Percentiles rank a stretch among this genome's conserved stretches.
Evolutionary conservation across 371 early-diverging fungal genomes (phyloP).

Genomic region (Funneliformis caledonium): DNA sequence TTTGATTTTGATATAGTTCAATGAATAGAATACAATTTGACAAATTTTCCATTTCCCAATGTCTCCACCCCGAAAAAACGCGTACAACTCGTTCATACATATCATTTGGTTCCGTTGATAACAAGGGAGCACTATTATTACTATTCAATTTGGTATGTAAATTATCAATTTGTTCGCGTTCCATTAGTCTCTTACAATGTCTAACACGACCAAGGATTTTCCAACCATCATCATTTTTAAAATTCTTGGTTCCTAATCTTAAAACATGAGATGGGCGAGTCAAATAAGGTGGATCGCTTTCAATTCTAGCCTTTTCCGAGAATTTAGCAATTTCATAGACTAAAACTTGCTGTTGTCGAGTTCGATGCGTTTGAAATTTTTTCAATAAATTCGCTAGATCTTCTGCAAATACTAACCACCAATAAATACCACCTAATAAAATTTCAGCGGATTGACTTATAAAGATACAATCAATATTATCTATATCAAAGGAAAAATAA

Average conservation of each 20-base stretch:
- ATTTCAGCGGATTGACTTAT: conserved; percentile 79
- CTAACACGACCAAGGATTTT: conserved; percentile 75
- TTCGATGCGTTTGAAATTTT: conserved; percentile 57
- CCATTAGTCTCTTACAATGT: conserved; percentile 62
- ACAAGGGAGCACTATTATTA: conserved; percentile 45
- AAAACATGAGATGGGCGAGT: conserved; percentile 74
- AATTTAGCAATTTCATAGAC: conserved; percentile 64
- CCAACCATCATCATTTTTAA: conserved; percentile 79
- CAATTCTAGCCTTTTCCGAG: conserved; percentile 53
- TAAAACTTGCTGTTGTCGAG: conserved; percentile 64
- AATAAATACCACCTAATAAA: conserved; percentile 70
- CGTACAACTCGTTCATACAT: conserved; percentile 59
- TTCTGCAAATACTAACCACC: conserved; percentile 75
- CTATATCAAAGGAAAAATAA: conserved; percentile 55
- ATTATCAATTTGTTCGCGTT: conserved; percentile 46
- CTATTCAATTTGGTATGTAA: conserved; percentile 56
- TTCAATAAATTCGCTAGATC: conserved; percentile 62
- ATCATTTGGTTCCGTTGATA: conserved; percentile 48
- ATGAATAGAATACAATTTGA: conserved; percentile 58
- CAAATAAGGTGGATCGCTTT: conserved; percentile 74
- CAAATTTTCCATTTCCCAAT: conserved; percentile 70
- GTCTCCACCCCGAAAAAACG: conserved; percentile 66
- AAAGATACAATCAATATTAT: conserved; percentile 57
- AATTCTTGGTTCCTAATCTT: conserved; percentile 67
- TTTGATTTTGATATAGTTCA: conserved; percentile 53